phyloP scores from a whole-genome alignment of 768 basidiomycete species.

The Lactarius quietus region DNA sequence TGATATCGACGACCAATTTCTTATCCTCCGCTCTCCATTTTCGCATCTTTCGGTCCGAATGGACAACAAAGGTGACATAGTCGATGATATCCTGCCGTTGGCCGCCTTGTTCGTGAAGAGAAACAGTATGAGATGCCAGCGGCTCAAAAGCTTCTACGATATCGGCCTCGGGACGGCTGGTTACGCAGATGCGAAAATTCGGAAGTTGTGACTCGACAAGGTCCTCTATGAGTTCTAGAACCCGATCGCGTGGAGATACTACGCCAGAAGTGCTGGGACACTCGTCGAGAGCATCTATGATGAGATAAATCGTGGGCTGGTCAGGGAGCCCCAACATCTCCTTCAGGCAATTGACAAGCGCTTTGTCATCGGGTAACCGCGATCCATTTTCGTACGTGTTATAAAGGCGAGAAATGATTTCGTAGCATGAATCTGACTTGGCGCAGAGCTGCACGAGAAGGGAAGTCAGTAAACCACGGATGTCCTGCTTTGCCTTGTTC shows the following conservation, averaged over 20 bases:
- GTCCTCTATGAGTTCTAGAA: background rate
- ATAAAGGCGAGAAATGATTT: background rate
- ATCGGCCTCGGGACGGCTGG: slow-evolving; percentile 5
- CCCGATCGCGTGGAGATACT: background rate
- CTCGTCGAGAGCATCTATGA: slow-evolving; percentile 12
- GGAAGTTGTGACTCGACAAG: background rate
- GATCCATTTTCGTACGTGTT: background rate
- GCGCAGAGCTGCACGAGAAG: slow-evolving; percentile 2
- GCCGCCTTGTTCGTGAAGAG: background rate
- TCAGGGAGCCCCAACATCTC: background rate
- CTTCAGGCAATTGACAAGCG: background rate
- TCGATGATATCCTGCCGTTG: slow-evolving; percentile 1
- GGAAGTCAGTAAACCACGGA: background rate
- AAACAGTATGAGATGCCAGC: background rate
- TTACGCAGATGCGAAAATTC: slow-evolving; percentile 3
- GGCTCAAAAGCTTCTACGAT: background rate
- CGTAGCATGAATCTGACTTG: background rate
- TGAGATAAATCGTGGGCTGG: background rate
- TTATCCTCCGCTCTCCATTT: slow-evolving; percentile 2
- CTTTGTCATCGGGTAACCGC: background rate
- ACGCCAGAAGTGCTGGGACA: slow-evolving; percentile 1
- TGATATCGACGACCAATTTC: background rate
- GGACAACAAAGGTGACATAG: background rate
- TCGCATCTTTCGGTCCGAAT: background rate
- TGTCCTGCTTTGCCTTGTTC: background rate